Evolutionary conservation across 164 flowering plant genomes (phyloP).

Genomic region (Berberis vulgaris): DNA sequence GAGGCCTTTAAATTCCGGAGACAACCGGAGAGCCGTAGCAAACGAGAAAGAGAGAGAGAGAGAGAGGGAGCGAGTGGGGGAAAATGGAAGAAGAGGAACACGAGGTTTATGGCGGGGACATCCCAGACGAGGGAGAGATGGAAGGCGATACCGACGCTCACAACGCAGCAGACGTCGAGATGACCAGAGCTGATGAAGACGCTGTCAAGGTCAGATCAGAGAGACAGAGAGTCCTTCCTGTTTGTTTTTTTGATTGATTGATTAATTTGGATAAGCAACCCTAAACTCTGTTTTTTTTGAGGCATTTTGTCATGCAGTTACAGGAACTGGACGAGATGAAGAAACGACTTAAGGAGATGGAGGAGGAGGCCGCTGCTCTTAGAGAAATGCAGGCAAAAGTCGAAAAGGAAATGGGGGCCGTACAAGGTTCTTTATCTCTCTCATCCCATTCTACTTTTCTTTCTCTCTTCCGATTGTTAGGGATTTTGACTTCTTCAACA

Average conservation of each 20-base stretch:
- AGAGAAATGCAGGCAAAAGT: constrained; percentile 37
- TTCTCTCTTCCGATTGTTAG: background rate
- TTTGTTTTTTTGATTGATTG: background rate
- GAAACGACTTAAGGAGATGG: constrained; percentile 33
- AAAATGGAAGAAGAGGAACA: constrained; percentile 23
- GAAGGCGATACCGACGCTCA: constrained; percentile 2
- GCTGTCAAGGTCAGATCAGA: constrained; percentile 12
- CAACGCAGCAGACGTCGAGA: constrained; percentile 11
- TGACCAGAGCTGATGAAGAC: constrained; percentile 13
- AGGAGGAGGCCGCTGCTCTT: constrained; percentile 28
- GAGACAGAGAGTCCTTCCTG: no score
- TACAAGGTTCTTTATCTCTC: constrained; percentile 15
- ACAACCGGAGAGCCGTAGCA: no score
- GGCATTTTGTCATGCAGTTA: background rate
- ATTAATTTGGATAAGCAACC: background rate
- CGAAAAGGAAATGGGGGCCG: constrained; percentile 30
- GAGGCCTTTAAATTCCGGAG: no score
- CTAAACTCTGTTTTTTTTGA: background rate
- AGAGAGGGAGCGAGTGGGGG: background rate
- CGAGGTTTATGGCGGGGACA: constrained; percentile 28
- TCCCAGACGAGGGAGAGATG: constrained; percentile 24
- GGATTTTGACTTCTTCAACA: no score
- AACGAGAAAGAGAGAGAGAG: background rate
- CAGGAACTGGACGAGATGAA: constrained; percentile 34
- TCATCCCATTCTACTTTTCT: background rate